Percentiles rank a stretch among this genome's conserved stretches.
Evolutionary conservation across 345 rosid species (phyloP).

Genomic region (Eucalyptus regnans): DNA sequence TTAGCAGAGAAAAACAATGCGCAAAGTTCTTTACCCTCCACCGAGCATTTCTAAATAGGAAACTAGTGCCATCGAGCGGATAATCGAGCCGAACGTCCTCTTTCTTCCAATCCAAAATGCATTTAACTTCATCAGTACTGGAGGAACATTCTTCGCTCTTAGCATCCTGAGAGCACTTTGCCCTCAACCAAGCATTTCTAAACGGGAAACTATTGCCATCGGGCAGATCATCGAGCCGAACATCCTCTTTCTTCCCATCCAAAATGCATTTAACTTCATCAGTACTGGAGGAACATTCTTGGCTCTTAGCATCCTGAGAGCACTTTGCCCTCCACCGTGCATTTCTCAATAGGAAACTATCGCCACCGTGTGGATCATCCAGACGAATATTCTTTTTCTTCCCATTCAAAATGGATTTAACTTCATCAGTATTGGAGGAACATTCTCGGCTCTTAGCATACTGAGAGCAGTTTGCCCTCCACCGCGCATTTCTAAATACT

Average conservation of each 20-base stretch:
- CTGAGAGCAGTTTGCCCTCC: neutral
- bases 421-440: neutral
- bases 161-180: neutral
- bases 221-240: neutral
- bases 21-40: neutral
- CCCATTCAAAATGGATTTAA: neutral
- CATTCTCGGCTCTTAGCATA: neutral
- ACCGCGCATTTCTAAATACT: no score
- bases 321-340: neutral
- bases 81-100: constrained; percentile 7
- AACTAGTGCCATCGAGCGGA: constrained; percentile 5
- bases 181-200: neutral
- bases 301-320: neutral
- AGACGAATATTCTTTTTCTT: no score
- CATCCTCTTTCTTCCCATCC: neutral
- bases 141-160: neutral
- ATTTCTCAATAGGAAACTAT: no score
- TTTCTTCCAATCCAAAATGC: neutral
- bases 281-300: neutral
- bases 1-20: neutral
- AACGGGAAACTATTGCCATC: neutral
- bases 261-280: neutral
- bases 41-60: constrained; percentile 6
- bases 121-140: neutral
- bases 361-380: no score